Percentiles rank a stretch among this genome's conserved stretches.
These are phyloP conservation scores for Arthroderma sp. DNA, from an alignment of 2,329 filamentous ascomycete genomes.

Conservation along the genomic window DNA sequence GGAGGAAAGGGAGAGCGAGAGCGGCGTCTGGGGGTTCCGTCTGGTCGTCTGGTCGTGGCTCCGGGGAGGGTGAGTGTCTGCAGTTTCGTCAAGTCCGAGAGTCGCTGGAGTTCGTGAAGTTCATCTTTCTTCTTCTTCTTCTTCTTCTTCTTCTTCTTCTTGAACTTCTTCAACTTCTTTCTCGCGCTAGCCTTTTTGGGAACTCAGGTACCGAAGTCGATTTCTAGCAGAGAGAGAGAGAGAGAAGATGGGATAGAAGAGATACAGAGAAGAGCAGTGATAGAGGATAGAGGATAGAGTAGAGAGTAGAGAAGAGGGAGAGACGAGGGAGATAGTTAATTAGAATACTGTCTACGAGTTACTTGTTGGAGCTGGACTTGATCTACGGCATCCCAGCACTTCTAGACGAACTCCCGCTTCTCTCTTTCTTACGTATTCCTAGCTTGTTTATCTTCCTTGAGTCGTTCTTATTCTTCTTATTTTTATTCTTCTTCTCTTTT, in stretches of 20 bases:
- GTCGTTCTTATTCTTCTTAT: no score
- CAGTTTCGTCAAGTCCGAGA: background rate
- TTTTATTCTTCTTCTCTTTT: no score
- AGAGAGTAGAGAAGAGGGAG: background rate
- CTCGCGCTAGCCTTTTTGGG: constrained; percentile 13
- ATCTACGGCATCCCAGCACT: no score
- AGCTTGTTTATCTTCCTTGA: no score
- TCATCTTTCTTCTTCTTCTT: background rate
- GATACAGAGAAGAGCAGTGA: no score
- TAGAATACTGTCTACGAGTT: background rate
- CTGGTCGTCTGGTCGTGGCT: background rate
- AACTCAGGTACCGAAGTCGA: constrained; percentile 4
- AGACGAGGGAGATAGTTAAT: background rate
- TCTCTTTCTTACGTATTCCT: no score
- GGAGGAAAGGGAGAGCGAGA: background rate
- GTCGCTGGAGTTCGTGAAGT: background rate
- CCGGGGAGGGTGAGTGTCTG: background rate
- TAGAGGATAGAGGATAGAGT: background rate
- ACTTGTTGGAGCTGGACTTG: no score
- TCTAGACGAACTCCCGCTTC: no score
- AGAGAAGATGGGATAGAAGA: background rate
- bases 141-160: background rate
- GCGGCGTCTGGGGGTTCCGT: background rate
- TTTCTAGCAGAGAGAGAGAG: background rate
- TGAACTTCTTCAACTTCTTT: background rate